Conservation (phyloP, 129 eudicot genomes). For the Flaveria trinervia region DNA sequence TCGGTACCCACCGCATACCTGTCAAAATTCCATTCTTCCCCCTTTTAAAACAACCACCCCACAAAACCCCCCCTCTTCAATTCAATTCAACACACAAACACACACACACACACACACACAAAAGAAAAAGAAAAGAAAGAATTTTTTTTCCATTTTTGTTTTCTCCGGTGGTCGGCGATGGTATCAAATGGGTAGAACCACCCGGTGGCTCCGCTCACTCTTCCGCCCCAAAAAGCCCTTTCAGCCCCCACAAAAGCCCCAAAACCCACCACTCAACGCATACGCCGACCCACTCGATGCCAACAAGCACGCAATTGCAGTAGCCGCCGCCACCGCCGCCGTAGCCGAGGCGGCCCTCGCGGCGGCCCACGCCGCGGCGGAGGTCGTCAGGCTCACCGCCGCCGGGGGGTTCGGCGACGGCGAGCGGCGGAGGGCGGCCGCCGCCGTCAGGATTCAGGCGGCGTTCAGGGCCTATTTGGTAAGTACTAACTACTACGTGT, state of each 20-base stretch:
- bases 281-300: conserved; percentile 51
- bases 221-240: conserved; percentile 46
- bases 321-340: conserved; percentile 94
- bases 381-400: conserved; percentile 78
- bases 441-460: conserved; percentile 86
- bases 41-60: too few relatives aligned
- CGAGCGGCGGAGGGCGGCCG: conserved; percentile 46
- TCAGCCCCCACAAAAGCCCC: neutral
- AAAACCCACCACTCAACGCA: neutral
- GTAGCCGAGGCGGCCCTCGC: conserved; percentile 98
- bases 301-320: conserved; percentile 91
- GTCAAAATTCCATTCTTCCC: conserved; percentile 33
- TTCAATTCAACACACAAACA: conserved; percentile 2
- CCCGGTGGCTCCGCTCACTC: conserved; percentile 62
- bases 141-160: too few relatives aligned
- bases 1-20: conserved; percentile 24
- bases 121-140: too few relatives aligned
- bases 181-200: conserved; percentile 61
- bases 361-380: conserved; percentile 97
- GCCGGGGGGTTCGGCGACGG: conserved; percentile 32
- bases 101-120: conserved; percentile 12
- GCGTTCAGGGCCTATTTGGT: conserved; percentile 94
- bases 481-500: neutral
- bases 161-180: conserved; percentile 10
- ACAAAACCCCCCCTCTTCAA: too few relatives aligned